Conservation (phyloP, 345 rosid genomes). For the Acer yangbiense region DNA sequence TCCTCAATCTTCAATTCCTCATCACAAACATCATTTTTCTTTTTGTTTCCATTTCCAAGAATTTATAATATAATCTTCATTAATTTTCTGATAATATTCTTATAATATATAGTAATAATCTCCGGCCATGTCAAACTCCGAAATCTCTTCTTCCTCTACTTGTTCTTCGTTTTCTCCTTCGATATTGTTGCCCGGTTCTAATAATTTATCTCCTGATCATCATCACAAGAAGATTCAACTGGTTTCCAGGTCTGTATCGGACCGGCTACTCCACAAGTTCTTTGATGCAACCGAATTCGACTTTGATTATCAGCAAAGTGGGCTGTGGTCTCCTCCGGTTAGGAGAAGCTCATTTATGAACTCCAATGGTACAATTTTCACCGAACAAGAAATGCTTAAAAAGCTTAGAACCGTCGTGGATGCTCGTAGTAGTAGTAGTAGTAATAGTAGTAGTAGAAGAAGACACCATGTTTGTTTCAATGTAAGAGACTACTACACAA, state of each 20-base stretch:
- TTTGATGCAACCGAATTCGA: constrained; percentile 60
- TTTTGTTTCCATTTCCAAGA: too few relatives aligned
- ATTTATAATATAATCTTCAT: too few relatives aligned
- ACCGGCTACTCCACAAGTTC: constrained; percentile 60
- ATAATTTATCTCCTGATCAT: constrained; percentile 15
- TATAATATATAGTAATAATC: too few relatives aligned
- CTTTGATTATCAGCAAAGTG: constrained; percentile 62
- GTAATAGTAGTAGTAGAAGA: constrained; percentile 11
- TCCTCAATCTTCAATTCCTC: not conserved
- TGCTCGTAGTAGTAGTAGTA: constrained; percentile 31
- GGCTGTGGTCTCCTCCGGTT: constrained; percentile 81
- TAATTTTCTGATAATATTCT: too few relatives aligned
- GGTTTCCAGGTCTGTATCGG: constrained; percentile 64
- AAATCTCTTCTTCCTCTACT: constrained; percentile 40
- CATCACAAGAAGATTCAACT: constrained; percentile 39
- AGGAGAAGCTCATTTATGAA: constrained; percentile 56
- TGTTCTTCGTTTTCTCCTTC: constrained; percentile 29
- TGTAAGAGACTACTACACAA: constrained; percentile 11
- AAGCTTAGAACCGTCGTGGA: constrained; percentile 42
- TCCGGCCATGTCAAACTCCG: constrained; percentile 28
- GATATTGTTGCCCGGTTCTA: not conserved
- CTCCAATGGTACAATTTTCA: constrained; percentile 56
- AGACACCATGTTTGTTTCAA: constrained; percentile 25
- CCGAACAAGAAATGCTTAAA: constrained; percentile 54
- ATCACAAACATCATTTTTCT: not conserved